Conservation (phyloP, 345 rosid genomes). For the Salix koriyanagi region DNA sequence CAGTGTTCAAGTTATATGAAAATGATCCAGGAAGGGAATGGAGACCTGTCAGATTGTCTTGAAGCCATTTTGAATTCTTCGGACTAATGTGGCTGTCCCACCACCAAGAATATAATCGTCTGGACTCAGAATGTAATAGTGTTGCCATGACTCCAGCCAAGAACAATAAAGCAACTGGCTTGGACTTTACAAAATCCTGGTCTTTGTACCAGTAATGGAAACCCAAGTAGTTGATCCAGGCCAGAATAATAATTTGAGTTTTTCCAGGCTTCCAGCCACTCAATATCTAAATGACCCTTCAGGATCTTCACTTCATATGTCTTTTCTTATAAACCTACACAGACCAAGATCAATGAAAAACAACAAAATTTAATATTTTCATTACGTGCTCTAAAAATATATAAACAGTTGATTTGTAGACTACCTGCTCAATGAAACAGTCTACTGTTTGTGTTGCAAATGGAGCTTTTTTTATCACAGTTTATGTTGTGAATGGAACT, state of each 20-base stretch:
- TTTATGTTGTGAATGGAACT: slow-evolving; percentile 8
- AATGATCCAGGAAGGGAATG: neutral
- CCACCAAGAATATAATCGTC: slow-evolving; percentile 63
- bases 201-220: slow-evolving; percentile 40
- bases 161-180: slow-evolving; percentile 45
- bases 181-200: slow-evolving; percentile 53
- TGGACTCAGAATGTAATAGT: slow-evolving; percentile 27
- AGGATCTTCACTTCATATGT: neutral
- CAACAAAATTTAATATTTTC: neutral
- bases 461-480: neutral
- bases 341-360: slow-evolving; percentile 1
- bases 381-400: neutral
- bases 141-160: slow-evolving; percentile 44
- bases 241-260: slow-evolving; percentile 46
- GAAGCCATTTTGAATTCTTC: slow-evolving; percentile 80
- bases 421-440: slow-evolving; percentile 20
- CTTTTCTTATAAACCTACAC: slow-evolving; percentile 12
- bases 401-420: neutral
- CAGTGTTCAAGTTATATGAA: neutral
- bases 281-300: slow-evolving; percentile 1
- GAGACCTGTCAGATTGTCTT: slow-evolving; percentile 75
- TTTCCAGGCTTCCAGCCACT: slow-evolving; percentile 16
- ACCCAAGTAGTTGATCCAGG: slow-evolving; percentile 55
- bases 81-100: slow-evolving; percentile 80
- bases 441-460: neutral